A percentile compares a stretch with the other conserved stretches of the same genome.
Evolutionary conservation across 2,329 filamentous ascomycete genomes (phyloP).

Genomic region (Curvularia eragrostidis): DNA sequence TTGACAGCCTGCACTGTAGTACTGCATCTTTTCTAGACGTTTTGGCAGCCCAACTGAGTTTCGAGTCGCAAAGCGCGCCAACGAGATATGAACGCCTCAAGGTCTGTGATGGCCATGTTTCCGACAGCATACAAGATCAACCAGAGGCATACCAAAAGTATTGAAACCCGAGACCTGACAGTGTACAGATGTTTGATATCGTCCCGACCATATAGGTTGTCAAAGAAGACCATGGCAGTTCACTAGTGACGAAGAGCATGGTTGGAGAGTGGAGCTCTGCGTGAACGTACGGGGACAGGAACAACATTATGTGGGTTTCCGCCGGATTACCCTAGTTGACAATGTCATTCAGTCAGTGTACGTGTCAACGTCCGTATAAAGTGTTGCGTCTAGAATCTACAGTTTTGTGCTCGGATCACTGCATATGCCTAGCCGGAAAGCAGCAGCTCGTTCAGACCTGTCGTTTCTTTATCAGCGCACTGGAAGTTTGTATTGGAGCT

Average conservation of each 20-base stretch:
- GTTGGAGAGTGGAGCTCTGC: not conserved
- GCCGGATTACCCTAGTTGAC: not conserved
- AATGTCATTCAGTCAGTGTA: not conserved
- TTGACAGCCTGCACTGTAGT: slow-evolving; percentile 2
- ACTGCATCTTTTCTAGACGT: not conserved
- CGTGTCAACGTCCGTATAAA: not conserved
- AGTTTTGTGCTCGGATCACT: not conserved
- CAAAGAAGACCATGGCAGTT: not conserved
- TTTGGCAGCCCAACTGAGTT: not conserved
- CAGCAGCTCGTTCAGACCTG: not conserved
- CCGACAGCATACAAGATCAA: not conserved
- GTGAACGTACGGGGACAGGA: slow-evolving; percentile 4
- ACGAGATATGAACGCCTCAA: not conserved
- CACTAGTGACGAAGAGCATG: not conserved
- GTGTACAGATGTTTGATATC: not conserved
- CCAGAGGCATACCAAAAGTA: not conserved
- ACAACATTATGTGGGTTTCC: slow-evolving; percentile 3
- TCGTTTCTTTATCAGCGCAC: not conserved
- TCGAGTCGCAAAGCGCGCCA: not conserved
- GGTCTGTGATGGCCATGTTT: not conserved
- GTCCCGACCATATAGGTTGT: not conserved
- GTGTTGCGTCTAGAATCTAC: not conserved
- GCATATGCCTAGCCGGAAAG: slow-evolving; percentile 1
- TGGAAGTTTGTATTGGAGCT: not conserved
- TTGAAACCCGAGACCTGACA: not conserved